Evolutionary conservation across 2,329 filamentous ascomycete genomes (phyloP), one percentile per base, ranked within the genome.

Genomic region (Pseudogymnoascus sp.): DNA sequence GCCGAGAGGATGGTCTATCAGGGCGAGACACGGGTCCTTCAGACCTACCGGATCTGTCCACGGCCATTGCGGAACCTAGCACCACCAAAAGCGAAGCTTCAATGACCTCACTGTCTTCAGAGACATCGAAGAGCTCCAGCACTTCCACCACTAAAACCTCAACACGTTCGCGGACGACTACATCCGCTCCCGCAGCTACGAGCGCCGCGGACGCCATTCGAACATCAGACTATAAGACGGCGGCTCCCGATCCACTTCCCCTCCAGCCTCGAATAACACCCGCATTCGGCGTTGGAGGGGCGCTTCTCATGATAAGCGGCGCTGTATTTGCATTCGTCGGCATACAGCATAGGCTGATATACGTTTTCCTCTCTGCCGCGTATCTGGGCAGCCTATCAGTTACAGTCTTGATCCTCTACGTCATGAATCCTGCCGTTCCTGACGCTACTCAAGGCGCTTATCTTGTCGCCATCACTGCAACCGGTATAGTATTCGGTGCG

Each of bases 371-470:
- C 64, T 95, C 92, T 12, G 85, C 88, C 0, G 89, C 85, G 4
- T 93, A 89, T 69, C 78, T 95, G 26, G 81, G 84, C 21, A 83
- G 86, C 51, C 77, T 97, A 37, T 86, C 89, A 14, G 86, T 95
- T 11, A 85, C 89, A 0, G 88, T 96, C 2, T 79, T 97, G 21
- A 91, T 97, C 63, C 75, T 96, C 51, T 97, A 97, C 73, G 87
- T 97, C 40, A 95, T 96, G 88, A 87, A 82, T 63, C 83, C 87
- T 0, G 91, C 92, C 0, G 83, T 96, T 40, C 85, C 81, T 65
- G 78, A 89, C 73, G 89, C 85, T 0, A 78, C 95, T 2, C 91
- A 97, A 75, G 93, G 91, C 26, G 93, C 86, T 31, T 97, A 95
- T 73, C 83, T 97, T 37, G 89, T 92, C 5, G 93, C 91, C 2